Evolutionary conservation across 2,329 filamentous ascomycete species (phyloP), one percentile per base, ranked within the genome.

Genomic region (Xylariaceae sp.): DNA sequence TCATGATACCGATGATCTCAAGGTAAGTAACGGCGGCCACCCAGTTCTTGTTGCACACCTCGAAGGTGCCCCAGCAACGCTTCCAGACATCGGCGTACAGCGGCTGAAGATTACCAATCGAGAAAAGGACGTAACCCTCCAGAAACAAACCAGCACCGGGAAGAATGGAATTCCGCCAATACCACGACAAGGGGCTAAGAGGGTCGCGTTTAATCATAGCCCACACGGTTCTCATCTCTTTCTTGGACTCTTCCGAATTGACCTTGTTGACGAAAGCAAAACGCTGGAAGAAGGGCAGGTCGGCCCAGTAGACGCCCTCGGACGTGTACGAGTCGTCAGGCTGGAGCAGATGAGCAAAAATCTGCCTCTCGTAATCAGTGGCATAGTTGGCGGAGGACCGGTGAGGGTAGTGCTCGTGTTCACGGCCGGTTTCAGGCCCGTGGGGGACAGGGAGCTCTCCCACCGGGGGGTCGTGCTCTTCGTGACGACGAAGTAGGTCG

Each of bases 111-210:
- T 96, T 96, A 55, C 92, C 92, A 64, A 97, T 96, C 60, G 91
- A 96, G 79, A 97, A 97, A 26, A 97, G 81, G 42, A 96, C 91
- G 68, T 96, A 97, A 65, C 90, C 92, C 79, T 97, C 92, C 31
- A 97, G 81, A 69, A 91, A 87, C 50, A 97, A 83, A 69, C 92
- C 92, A 62, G 91, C 91, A 73, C 92, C 92, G 48, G 92, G 92
- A 55, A 97, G 84, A 51, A 96, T 87, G 73, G 91, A 92, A 69
- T 95, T 94, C 67, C 85, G 83, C 69, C 95, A 87, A 72, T 97
- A 97, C 79, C 86, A 94, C 29, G 80, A 76, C n/a, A 97, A 54
- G 0, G 91, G 91, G 53, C 86, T 88, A 12, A 96, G 78, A 32
- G 91, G 91, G 67, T 96, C 90, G 53, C 84, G 78, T 77, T 95